Conservation (phyloP, 228 moss, liverwort and hornwort species). For the Sphagnum fallax region DNA sequence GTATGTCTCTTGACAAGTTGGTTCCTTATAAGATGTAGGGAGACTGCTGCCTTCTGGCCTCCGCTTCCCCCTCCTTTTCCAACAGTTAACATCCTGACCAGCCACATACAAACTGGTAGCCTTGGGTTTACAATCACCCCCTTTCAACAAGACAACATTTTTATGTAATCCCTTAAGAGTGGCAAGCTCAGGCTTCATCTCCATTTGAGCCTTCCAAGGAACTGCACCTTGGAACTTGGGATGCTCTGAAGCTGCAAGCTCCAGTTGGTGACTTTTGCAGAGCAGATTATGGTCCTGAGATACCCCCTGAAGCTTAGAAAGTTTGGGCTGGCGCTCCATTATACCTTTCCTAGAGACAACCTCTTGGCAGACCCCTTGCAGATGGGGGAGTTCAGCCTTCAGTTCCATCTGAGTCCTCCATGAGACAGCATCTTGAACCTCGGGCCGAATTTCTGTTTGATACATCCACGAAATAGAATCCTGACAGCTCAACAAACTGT, state of each 20-base stretch:
- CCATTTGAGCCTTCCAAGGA: neutral
- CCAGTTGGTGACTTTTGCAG: neutral
- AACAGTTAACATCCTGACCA: conserved; percentile 7
- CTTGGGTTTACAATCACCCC: neutral
- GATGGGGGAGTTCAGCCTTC: too few relatives aligned
- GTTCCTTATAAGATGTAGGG: conserved; percentile 17
- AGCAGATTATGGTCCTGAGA: neutral
- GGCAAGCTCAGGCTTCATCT: neutral
- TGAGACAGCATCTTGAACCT: too few relatives aligned
- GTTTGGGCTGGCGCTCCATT: neutral
- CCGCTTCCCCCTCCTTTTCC: conserved; percentile 16
- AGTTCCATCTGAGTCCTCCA: too few relatives aligned
- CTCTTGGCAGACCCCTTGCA: too few relatives aligned
- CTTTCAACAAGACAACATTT: too few relatives aligned
- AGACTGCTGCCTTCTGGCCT: conserved; percentile 18
- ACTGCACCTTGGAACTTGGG: neutral
- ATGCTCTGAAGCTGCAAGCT: neutral
- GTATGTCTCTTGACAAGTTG: conserved; percentile 7
- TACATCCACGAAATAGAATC: too few relatives aligned
- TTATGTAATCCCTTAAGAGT: neutral
- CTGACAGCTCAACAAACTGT: too few relatives aligned
- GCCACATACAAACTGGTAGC: neutral
- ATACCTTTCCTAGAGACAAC: neutral
- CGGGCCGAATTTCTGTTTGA: too few relatives aligned
- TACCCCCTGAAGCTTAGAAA: neutral